Evolutionary conservation across 2,329 filamentous ascomycete species (phyloP), one percentile per base, ranked within the genome.

Genomic region (Talaromyces albobiverticillius): DNA sequence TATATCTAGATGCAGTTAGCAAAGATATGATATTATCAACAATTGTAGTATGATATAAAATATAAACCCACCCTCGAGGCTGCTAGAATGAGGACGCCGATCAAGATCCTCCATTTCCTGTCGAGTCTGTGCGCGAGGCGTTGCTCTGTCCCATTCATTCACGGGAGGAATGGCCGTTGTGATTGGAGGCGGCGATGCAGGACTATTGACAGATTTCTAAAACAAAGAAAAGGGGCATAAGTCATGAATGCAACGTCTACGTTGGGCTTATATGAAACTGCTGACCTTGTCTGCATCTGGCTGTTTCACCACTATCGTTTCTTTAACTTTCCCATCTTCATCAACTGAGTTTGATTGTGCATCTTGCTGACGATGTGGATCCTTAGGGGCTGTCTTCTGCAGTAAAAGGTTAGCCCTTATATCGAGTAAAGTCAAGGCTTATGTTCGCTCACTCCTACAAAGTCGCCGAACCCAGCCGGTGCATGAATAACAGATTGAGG

Each of bases 401-500:
- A 46, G 9, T 6, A 3, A 46, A 16, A 25, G 3, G 18, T 55
- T 47, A 55, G 47, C 29, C 20, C 16, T 10, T 41, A 23, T 46
- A 10, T 31, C 13, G 3, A 46, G 16, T 22, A 7, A 22, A 22
- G 4, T 10, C 10, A 42, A 11, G 22, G 20, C 18, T 29, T 4
- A 9, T n/a, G 16, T 20, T 16, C n/a, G 31, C 53, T 36, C 14
- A 55, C 53, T 68, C 82, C 67, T 70, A 94, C 89, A 82, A 94
- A 95, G 62, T 83, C 83, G 53, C 84, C 82, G 71, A 94, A 96
- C 58, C 87, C 89, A 60, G 90, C 81, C 0, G 92, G 91, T 14
- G 89, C 90, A 77, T 96, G 92, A 61, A 96, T 96, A 52, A 95
- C 92, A 1, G 92, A 96, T 51, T 90, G 82, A 22, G 90, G 87